Conservation (phyloP, 352 stramenopile genomes). For the Pelagophyceae sp. region DNA sequence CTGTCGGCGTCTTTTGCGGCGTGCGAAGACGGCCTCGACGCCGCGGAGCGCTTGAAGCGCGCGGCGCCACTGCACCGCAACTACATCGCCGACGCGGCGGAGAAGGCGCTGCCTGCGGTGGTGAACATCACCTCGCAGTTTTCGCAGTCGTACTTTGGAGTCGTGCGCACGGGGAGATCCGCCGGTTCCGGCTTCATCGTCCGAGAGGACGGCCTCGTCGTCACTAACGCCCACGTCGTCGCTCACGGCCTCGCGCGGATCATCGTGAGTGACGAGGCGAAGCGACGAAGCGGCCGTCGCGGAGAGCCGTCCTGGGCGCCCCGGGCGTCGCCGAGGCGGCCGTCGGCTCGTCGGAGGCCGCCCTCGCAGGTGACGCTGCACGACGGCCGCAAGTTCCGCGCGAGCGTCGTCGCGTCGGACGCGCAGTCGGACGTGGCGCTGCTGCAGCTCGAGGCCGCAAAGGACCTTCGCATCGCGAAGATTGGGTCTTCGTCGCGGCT, state of each 20-base stretch:
- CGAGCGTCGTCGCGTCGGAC: slow-evolving; percentile 68
- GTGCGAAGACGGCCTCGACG: neutral
- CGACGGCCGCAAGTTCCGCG: slow-evolving; percentile 63
- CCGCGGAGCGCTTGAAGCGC: neutral
- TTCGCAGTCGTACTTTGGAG: slow-evolving; percentile 11
- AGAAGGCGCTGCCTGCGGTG: slow-evolving; percentile 70
- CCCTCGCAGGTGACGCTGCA: slow-evolving; percentile 46
- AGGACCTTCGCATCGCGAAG: slow-evolving; percentile 37
- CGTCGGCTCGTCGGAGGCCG: too few relatives aligned
- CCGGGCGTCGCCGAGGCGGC: too few relatives aligned
- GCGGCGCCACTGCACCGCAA: slow-evolving; percentile 46
- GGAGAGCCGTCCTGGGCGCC: too few relatives aligned
- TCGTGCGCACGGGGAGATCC: slow-evolving; percentile 48
- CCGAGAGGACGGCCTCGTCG: slow-evolving; percentile 63
- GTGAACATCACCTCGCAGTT: slow-evolving; percentile 65
- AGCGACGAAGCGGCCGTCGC: too few relatives aligned
- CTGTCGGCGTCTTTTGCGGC: too few relatives aligned
- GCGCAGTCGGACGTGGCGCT: slow-evolving; percentile 76
- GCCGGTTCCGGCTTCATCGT: slow-evolving; percentile 81
- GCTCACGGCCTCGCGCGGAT: slow-evolving; percentile 29
- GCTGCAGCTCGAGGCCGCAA: slow-evolving; percentile 61
- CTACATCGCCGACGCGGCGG: slow-evolving; percentile 74
- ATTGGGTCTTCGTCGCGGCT: slow-evolving; percentile 58
- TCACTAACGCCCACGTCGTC: slow-evolving; percentile 83
- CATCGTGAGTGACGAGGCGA: too few relatives aligned